A percentile compares a stretch with the other conserved stretches of the same genome.
Evolutionary conservation across 2,329 filamentous ascomycete species (phyloP).

Genomic region (Lojkania enalia): DNA sequence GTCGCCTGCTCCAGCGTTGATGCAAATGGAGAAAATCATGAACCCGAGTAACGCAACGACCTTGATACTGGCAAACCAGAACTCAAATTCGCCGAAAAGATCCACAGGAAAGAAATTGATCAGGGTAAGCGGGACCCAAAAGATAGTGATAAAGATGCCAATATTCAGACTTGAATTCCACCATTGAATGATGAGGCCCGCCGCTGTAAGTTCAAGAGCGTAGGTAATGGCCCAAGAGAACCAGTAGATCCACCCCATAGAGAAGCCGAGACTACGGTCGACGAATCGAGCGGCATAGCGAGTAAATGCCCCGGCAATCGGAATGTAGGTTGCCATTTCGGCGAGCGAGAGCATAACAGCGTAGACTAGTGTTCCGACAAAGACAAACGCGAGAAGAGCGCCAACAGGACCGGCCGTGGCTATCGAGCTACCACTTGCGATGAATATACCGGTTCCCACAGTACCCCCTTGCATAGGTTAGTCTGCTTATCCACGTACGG

Average conservation of each 20-base stretch:
- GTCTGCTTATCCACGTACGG: neutral
- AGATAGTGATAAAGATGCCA: conserved; percentile 72
- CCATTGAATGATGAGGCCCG: conserved; percentile 75
- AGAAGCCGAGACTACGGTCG: conserved; percentile 71
- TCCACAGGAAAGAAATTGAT: conserved; percentile 73
- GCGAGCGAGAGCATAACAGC: conserved; percentile 68
- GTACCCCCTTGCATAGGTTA: conserved; percentile 37
- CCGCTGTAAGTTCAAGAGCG: conserved; percentile 72
- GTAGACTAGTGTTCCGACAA: conserved; percentile 71
- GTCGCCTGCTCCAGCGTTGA: conserved; percentile 70
- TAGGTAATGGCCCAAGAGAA: conserved; percentile 76
- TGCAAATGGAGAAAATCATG: conserved; percentile 74
- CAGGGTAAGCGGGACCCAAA: conserved; percentile 69
- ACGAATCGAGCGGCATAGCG: conserved; percentile 76
- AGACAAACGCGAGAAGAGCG: conserved; percentile 51
- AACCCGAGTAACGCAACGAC: conserved; percentile 75
- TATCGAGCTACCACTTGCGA: conserved; percentile 54
- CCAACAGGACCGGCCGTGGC: conserved; percentile 54
- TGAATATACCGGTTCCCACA: conserved; percentile 59
- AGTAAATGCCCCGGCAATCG: conserved; percentile 75
- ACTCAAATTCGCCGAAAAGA: conserved; percentile 76
- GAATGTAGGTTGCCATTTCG: conserved; percentile 78
- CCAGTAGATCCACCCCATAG: conserved; percentile 85
- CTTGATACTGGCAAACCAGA: conserved; percentile 78
- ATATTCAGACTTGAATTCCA: conserved; percentile 67